Conservation (phyloP, 1,139 yeast genomes). For the Suhomyces coccinellae region DNA sequence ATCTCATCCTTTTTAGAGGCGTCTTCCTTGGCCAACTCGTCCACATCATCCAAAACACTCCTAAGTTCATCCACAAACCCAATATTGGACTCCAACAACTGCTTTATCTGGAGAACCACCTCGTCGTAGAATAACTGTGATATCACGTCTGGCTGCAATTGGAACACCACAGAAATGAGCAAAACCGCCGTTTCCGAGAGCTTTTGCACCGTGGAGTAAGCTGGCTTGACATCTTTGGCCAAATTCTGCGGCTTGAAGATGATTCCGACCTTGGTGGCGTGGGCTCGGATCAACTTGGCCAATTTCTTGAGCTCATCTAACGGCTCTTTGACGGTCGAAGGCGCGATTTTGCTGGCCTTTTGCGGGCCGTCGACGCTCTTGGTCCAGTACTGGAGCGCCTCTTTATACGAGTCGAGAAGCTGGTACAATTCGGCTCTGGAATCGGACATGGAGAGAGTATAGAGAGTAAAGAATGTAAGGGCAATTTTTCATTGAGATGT, state of each 20-base stretch:
- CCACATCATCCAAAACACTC: conserved; percentile 24
- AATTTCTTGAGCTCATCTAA: conserved; percentile 59
- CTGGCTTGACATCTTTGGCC: conserved; percentile 45
- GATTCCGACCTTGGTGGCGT: conserved; percentile 76
- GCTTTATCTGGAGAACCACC: conserved; percentile 30
- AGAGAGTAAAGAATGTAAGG: not conserved
- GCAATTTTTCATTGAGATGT: conserved; percentile 2
- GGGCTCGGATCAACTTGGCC: conserved; percentile 65
- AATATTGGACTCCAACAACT: conserved; percentile 28
- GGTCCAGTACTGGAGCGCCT: conserved; percentile 38
- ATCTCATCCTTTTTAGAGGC: conserved; percentile 25
- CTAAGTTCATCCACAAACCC: conserved; percentile 30
- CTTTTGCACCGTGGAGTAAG: conserved; percentile 53
- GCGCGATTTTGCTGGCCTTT: conserved; percentile 19
- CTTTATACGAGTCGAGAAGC: conserved; percentile 34
- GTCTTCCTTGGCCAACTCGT: conserved; percentile 14
- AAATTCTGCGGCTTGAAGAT: conserved; percentile 63
- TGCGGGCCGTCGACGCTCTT: conserved; percentile 16
- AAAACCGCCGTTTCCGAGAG: conserved; percentile 47
- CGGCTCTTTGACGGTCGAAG: conserved; percentile 46
- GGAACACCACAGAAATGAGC: conserved; percentile 43
- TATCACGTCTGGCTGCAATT: conserved; percentile 30
- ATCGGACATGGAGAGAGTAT: conserved; percentile 8
- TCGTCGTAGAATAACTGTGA: conserved; percentile 46
- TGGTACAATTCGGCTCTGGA: conserved; percentile 24